phyloP scores from a whole-genome alignment of 2,329 filamentous ascomycete species.

The Sporothrix pallida region DNA sequence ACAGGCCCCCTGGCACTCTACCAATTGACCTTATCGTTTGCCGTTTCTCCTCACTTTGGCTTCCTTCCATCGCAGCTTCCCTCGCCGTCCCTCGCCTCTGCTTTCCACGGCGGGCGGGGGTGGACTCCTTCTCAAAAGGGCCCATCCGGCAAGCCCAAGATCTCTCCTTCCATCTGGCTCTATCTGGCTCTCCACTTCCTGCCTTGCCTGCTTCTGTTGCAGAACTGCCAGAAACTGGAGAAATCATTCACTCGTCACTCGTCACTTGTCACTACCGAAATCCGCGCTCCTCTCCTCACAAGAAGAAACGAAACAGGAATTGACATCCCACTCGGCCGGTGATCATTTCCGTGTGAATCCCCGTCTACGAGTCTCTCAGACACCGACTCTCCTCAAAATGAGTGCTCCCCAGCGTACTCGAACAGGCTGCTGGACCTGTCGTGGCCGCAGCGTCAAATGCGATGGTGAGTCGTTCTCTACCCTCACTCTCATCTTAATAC shows the following conservation, averaged over 20 bases:
- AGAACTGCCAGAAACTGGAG: not conserved
- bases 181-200: conserved; percentile 17
- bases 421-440: conserved; percentile 31
- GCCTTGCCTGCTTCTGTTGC: not conserved
- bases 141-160: too few relatives aligned
- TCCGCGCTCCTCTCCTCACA: not conserved
- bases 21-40: not conserved
- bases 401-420: conserved; percentile 24
- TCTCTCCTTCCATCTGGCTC: too few relatives aligned
- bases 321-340: not conserved
- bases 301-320: not conserved
- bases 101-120: conserved; percentile 3
- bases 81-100: not conserved
- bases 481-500: too few relatives aligned
- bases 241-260: not conserved
- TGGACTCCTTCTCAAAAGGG: conserved; percentile 5
- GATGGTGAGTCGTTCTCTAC: conserved; percentile 17
- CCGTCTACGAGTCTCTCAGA: not conserved
- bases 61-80: not conserved
- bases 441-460: conserved; percentile 32
- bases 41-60: not conserved
- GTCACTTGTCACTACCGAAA: too few relatives aligned
- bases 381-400: not conserved
- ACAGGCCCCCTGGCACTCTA: not conserved
- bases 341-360: not conserved